Evolutionary conservation across 805 yeast genomes (phyloP), one percentile per base, ranked within the genome.

Genomic region (Wickerhamomyces ciferrii): DNA sequence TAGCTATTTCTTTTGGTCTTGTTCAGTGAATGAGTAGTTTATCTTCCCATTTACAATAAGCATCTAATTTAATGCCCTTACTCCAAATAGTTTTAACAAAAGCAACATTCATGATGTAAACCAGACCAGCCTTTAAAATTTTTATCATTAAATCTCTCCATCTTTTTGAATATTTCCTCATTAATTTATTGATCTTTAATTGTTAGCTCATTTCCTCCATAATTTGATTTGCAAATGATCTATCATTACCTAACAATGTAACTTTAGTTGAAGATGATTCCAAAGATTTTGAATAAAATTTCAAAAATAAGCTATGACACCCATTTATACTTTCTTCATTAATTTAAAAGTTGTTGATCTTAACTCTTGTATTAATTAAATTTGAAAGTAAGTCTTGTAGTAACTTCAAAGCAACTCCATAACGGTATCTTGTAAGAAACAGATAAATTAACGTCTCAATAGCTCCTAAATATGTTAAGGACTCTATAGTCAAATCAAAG

Each of bases 41-140:
- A 24, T 70, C 69, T 55, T 79, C 84, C 91, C 91, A 85, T 4
- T 75, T 68, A 39, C 72, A 70, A 44, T 76, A 76, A 36, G 75
- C 70, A 9, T 66, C 70, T 2, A 78, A 67, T 21, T 72, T 67
- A 2, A 85, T 59, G 2, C 79, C 78, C 2, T 76, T 61, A 0
- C 97, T 96, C 81, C 90, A 83, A 31, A 90, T 66, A 19, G 68
- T 68, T 50, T 80, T 81, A 1, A 88, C 91, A 63, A 97, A 91
- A 0, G 84, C 77, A 34, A 62, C 97, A 91, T 42, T 74, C 78
- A 34, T 72, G 68, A 24, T 68, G 67, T 24, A 65, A 67, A 2
- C 75, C 70, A 0, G 82, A 69, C 89, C 95, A 84, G 0, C 97
- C 97, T 34, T 67, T 62, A 0, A 70, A 53, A 21, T 75, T 68